Evolutionary conservation across 441 rosid species (phyloP).

Genomic region (Adansonia gregorii): DNA sequence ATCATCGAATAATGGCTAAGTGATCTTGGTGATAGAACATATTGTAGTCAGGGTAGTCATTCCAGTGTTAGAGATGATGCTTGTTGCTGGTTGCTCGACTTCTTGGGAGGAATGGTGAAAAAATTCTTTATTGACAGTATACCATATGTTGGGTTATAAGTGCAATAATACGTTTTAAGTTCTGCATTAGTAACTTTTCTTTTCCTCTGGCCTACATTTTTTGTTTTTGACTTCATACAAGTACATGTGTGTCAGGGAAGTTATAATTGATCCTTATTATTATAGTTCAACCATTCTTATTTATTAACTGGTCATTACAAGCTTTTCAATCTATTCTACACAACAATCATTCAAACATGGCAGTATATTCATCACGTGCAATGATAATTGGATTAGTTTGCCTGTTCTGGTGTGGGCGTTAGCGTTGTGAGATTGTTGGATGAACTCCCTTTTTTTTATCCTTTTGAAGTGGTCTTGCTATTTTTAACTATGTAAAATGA

Average conservation of each 20-base stretch:
- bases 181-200: background rate
- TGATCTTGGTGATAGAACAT: no score
- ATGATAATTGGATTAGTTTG: background rate
- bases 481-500: background rate
- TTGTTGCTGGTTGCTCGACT: no score
- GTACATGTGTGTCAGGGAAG: background rate
- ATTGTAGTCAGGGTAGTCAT: no score
- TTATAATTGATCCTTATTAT: background rate
- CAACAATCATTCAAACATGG: background rate
- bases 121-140: background rate
- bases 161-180: background rate
- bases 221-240: constrained; percentile 1
- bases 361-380: background rate
- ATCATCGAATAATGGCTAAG: no score
- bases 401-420: background rate
- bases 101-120: no score
- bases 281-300: background rate
- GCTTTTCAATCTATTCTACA: background rate
- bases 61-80: no score
- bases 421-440: constrained; percentile 8
- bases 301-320: background rate
- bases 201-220: background rate
- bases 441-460: background rate
- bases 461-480: background rate
- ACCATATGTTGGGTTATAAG: background rate